phyloP scores from a whole-genome alignment of 371 early-diverging fungal genomes.

The Rozella allomycis region DNA sequence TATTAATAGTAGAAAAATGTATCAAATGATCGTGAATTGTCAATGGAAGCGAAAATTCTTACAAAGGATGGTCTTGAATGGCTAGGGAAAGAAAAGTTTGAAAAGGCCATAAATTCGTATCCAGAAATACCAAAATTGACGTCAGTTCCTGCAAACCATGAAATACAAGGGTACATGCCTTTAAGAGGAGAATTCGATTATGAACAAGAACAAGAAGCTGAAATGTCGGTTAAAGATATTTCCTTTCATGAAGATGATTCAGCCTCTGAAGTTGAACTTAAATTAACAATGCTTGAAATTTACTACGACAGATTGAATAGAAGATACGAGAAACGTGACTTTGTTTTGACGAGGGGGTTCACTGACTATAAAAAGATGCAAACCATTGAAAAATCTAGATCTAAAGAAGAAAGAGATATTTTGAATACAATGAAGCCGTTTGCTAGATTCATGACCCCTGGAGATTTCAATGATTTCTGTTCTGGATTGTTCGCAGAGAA shows the following conservation, averaged over 20 bases:
- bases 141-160: constrained; percentile 75
- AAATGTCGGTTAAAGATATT: constrained; percentile 78
- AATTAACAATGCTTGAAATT: constrained; percentile 70
- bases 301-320: constrained; percentile 72
- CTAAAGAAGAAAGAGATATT: constrained; percentile 63
- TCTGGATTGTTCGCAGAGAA: constrained; percentile 60
- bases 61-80: not conserved
- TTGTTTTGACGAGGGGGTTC: constrained; percentile 66
- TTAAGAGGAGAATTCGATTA: constrained; percentile 90
- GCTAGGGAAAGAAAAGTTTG: constrained; percentile 11
- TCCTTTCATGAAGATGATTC: constrained; percentile 60
- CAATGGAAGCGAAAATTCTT: not conserved
- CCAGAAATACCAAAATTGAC: constrained; percentile 35
- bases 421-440: constrained; percentile 55
- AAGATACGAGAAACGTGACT: constrained; percentile 55
- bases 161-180: constrained; percentile 91
- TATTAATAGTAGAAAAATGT: constrained; percentile 9
- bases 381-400: constrained; percentile 47
- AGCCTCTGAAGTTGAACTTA: constrained; percentile 65
- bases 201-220: constrained; percentile 91
- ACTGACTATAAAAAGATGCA: constrained; percentile 62
- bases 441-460: constrained; percentile 56
- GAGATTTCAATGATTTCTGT: constrained; percentile 59
- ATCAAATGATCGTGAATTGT: constrained; percentile 1
- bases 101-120: constrained; percentile 9